Evolutionary conservation across 768 basidiomycete genomes (phyloP).

Genomic region (Tylopilus subfusipes): DNA sequence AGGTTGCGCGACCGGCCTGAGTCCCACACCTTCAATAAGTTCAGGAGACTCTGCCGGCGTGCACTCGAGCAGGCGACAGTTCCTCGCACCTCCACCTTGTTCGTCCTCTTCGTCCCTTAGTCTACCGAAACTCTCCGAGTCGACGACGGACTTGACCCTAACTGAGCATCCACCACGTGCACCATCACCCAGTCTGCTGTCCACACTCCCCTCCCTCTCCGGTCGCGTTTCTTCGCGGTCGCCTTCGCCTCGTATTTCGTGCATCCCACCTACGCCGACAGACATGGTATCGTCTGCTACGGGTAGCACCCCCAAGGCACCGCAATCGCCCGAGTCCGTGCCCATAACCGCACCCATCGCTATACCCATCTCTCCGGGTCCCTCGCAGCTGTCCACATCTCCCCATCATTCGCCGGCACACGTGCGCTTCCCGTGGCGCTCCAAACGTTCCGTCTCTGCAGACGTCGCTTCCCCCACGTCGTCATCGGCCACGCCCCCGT

Average conservation of each 20-base stretch:
- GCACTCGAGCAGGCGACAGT: not conserved
- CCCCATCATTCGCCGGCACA: constrained; percentile 2
- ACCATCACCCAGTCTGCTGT: constrained; percentile 26
- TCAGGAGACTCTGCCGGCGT: constrained; percentile 12
- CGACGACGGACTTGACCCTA: constrained; percentile 2
- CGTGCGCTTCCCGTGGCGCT: constrained; percentile 8
- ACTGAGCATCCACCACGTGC: constrained; percentile 8
- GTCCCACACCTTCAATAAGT: constrained; percentile 17
- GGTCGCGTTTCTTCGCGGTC: constrained; percentile 9
- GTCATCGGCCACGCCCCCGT: not conserved
- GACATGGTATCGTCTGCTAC: not conserved
- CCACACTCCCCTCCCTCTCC: constrained; percentile 23
- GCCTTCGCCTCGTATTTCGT: constrained; percentile 8
- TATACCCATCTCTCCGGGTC: not conserved
- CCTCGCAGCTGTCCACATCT: not conserved
- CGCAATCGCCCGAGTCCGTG: not conserved
- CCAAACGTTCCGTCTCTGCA: constrained; percentile 6
- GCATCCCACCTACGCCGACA: constrained; percentile 3
- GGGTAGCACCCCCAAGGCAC: not conserved
- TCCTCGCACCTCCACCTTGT: constrained; percentile 21
- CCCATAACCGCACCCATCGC: not conserved
- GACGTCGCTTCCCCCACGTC: not conserved
- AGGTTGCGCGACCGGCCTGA: not conserved
- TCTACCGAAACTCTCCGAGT: constrained; percentile 17
- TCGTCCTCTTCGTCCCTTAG: constrained; percentile 28